Base-by-base conservation (phyloP, 768 basidiomycete genomes). In the Tephrocybe sp. region DNA sequence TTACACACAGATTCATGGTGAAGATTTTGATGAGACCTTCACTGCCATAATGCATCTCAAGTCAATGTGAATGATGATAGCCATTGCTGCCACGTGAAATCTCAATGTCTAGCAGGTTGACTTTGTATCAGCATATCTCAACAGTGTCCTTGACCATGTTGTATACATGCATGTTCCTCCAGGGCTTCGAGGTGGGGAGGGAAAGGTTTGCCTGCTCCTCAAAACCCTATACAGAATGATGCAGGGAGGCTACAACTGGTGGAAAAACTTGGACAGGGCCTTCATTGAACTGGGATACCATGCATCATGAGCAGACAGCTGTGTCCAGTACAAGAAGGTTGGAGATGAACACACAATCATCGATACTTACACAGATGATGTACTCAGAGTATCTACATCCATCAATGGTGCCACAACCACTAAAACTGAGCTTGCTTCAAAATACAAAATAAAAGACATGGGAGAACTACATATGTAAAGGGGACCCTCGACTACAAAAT, bases 61-160 rank as follows among this genome's bases (percentile, higher is more conserved):
- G 41, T 60, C 56, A n/a, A 1, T 51, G 1, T 18, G 42, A 2
- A 51, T 51, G 15, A 35, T 26, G 55, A 47, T 69, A 12, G 64
- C 69, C 1, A 28, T 72, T 21, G 46, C 68, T 2, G 69, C 69
- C 0, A 1, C 12, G 0, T 30, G 54, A 4, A 54, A 60, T 25
- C 64, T 69, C 43, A 54, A 65, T 5, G 32, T 75, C 5, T 58
- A 70, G 46, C 53, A 56, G 27, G 56, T 71, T 4, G 69, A 76
- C 51, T 64, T 72, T 32, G 64, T 68, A 13, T 54, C 56, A 0
- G 70, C 69, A 0, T 77, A 67, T 54, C 64, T 77, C 1, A 69
- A 57, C 45, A 53, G 52, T 18, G 47, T 63, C 0, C 61, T 71
- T 16, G 56, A 62, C 12, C 47, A 48, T 26, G 39, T 26, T 1